These are phyloP conservation scores for Penicillium pulvis DNA, from an alignment of 495 filamentous ascomycete genomes.

Conservation along the genomic window DNA sequence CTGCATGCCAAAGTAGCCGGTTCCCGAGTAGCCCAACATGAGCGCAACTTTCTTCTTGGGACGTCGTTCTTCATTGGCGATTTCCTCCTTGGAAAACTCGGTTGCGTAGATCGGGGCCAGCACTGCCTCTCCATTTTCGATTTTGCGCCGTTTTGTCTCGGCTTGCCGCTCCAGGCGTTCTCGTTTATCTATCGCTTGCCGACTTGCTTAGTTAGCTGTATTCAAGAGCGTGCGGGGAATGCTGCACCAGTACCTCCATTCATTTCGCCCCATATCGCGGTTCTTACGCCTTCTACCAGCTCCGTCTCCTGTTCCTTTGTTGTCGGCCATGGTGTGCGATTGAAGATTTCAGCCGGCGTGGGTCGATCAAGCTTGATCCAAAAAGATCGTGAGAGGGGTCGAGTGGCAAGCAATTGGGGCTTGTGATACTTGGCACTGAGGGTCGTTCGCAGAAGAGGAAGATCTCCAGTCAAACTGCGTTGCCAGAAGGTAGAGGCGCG, in stretches of 20 bases:
- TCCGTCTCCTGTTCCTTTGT: constrained; percentile 39
- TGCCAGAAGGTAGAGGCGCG: constrained; percentile 19
- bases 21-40: constrained; percentile 91
- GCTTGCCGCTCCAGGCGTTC: constrained; percentile 59
- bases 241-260: constrained; percentile 56
- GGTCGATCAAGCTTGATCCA: constrained; percentile 15
- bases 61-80: constrained; percentile 76
- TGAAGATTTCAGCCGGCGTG: constrained; percentile 26
- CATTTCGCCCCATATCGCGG: constrained; percentile 65
- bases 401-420: not conserved
- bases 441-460: not conserved
- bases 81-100: constrained; percentile 73
- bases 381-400: constrained; percentile 6
- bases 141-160: constrained; percentile 59
- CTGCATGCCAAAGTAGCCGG: constrained; percentile 97
- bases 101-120: constrained; percentile 50
- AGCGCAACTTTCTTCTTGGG: constrained; percentile 97
- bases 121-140: constrained; percentile 48
- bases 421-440: too few species aligned
- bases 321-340: constrained; percentile 43
- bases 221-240: constrained; percentile 12
- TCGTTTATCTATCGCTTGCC: constrained; percentile 63
- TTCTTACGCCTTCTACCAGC: constrained; percentile 56
- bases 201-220: constrained; percentile 64
- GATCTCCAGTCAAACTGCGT: constrained; percentile 17